Base-by-base conservation (phyloP, 306 rosid species). In the Quercus gilva region DNA sequence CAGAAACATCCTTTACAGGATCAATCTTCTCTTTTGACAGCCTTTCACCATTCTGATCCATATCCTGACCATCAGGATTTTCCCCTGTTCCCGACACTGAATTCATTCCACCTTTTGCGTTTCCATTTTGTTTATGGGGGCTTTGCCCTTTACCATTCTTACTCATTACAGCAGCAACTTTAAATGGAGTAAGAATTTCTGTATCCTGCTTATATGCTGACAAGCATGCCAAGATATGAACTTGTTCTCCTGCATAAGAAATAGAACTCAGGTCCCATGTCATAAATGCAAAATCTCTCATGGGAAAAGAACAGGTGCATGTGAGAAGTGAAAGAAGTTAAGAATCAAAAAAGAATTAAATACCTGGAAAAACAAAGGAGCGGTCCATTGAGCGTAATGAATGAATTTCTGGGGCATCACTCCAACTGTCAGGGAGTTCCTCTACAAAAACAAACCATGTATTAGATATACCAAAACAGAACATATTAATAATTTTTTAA, bases 301-400 rank as follows among this genome's bases (percentile, higher is more conserved):
- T 58, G 83, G 78, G 78, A 81, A 83, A 80, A 80, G 79, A 83
- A 80, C 37, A 81, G 74, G 41, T 33, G 59, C 75, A 80, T 26
- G 56, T 74, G 55, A 81, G 80, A 75, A 79, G 49, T 71, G 45
- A 81, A 73, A 83, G 78, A 76, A 73, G 52, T 59, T 33, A 37
- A 69, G 67, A 82, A 49, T 45, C 55, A 77, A 77, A 79, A 85
- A 57, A 61, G 55, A 55, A 79, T 76, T 26, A 87, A 76, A 78
- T 90, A 95, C 99, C 99, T 51, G 97, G 98, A 76, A 95, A 88
- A 78, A 95, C 92, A 88, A 93, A 95, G 52, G 97, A 83, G 55
- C 98, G 97, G 33, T 91, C 99, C 76, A 89, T 85, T 71, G 83
- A 56, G 75, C 84, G 74, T 74, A 95, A 76, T 23, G 98, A 91